Conservation (phyloP, 2,329 filamentous ascomycete species). For the Mycosphaerelloides madeirae region DNA sequence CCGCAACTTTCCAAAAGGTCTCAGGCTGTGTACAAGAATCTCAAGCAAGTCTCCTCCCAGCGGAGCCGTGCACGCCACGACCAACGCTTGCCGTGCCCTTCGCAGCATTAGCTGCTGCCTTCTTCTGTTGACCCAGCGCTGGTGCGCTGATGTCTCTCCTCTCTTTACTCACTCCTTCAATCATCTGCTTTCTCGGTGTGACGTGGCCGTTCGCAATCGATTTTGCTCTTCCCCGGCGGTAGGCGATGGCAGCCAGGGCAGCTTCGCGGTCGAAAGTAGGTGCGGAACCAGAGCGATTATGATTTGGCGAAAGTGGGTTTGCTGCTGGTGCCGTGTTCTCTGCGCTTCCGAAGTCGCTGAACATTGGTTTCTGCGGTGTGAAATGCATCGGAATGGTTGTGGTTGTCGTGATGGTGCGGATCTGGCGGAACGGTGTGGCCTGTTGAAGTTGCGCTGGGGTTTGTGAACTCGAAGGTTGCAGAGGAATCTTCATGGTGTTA, state of each 20-base stretch:
- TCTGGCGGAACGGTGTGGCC: slow-evolving; percentile 22
- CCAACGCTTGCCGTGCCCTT: slow-evolving; percentile 8
- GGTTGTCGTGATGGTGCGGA: slow-evolving; percentile 45
- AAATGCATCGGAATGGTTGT: slow-evolving; percentile 47
- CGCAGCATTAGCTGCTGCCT: slow-evolving; percentile 2
- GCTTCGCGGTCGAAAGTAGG: slow-evolving; percentile 56
- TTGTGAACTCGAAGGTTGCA: slow-evolving; percentile 39
- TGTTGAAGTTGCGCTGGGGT: slow-evolving; percentile 22
- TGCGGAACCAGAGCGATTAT: slow-evolving; percentile 14
- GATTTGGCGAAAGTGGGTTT: slow-evolving; percentile 10
- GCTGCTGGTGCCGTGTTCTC: slow-evolving; percentile 20
- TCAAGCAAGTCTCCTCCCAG: slow-evolving; percentile 5
- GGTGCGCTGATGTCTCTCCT: slow-evolving; percentile 47
- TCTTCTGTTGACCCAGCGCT: slow-evolving; percentile 24
- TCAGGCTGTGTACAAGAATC: not conserved
- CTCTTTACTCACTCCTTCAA: slow-evolving; percentile 44
- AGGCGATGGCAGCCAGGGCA: slow-evolving; percentile 69
- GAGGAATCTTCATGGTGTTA: slow-evolving; percentile 18
- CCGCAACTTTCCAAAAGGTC: too few species aligned
- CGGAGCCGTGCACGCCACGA: slow-evolving; percentile 1
- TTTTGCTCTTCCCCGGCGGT: slow-evolving; percentile 65
- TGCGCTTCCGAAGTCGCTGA: slow-evolving; percentile 14
- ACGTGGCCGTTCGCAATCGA: slow-evolving; percentile 61
- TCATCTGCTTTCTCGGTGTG: slow-evolving; percentile 58
- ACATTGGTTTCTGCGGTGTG: slow-evolving; percentile 34